These are phyloP conservation scores for Drechmeria coniospora DNA, from an alignment of 2,329 filamentous ascomycete species.

Conservation along the genomic window DNA sequence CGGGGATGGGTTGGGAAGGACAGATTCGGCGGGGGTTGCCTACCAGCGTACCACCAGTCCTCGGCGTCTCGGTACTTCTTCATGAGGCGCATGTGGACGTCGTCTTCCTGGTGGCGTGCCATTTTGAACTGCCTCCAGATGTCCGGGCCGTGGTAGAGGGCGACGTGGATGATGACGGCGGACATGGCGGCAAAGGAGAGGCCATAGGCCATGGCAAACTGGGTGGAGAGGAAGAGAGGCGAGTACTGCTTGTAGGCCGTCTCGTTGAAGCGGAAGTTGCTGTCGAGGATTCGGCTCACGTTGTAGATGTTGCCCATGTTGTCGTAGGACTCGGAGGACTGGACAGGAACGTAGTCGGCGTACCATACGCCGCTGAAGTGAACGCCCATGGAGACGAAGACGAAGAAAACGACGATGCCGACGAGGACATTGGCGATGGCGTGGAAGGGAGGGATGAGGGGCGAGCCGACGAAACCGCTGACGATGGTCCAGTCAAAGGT, in stretches of 20 bases:
- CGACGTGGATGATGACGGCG: slow-evolving; percentile 41
- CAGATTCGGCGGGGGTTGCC: too few relatives aligned
- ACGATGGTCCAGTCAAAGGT: slow-evolving; percentile 38
- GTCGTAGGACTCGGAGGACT: slow-evolving; percentile 46
- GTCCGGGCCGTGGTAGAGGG: slow-evolving; percentile 37
- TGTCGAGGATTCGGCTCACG: slow-evolving; percentile 41
- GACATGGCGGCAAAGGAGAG: slow-evolving; percentile 53
- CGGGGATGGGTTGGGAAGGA: slow-evolving; percentile 18
- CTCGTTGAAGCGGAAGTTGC: slow-evolving; percentile 41
- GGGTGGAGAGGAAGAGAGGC: slow-evolving; percentile 47
- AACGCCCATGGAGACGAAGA: slow-evolving; percentile 40
- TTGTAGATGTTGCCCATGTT: slow-evolving; percentile 47
- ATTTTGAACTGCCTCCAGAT: slow-evolving; percentile 39
- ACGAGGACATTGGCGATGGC: slow-evolving; percentile 39
- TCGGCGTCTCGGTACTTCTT: slow-evolving; percentile 44
- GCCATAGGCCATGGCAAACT: slow-evolving; percentile 45
- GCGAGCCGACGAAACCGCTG: slow-evolving; percentile 32
- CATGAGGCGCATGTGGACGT: slow-evolving; percentile 45
- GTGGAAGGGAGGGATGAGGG: slow-evolving; percentile 35
- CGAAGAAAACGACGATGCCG: slow-evolving; percentile 38
- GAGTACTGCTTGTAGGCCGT: slow-evolving; percentile 48
- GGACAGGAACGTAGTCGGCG: slow-evolving; percentile 45
- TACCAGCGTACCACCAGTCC: slow-evolving; percentile 43
- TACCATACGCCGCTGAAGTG: slow-evolving; percentile 43
- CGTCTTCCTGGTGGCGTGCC: slow-evolving; percentile 39